Percentiles rank a stretch among this genome's conserved stretches.
Evolutionary conservation across 176 grass and related monocot genomes (phyloP).

Genomic region (Lolium perenne): DNA sequence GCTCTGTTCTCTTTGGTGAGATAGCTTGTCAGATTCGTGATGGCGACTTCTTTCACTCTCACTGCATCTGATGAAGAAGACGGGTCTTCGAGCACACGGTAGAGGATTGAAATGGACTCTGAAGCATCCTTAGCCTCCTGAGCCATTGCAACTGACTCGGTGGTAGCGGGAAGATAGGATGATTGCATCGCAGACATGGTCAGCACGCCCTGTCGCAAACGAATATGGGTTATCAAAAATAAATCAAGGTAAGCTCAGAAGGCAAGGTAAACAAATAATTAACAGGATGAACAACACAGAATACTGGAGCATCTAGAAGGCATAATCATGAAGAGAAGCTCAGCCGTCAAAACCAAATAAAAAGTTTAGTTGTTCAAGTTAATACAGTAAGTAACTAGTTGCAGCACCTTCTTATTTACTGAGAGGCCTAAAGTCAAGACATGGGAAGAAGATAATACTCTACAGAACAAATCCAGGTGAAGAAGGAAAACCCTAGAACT

Average conservation of each 20-base stretch:
- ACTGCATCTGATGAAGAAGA: slow-evolving; percentile 71
- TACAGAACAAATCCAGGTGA: neutral
- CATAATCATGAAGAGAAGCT: slow-evolving; percentile 14
- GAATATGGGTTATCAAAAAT: neutral
- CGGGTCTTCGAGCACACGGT: slow-evolving; percentile 64
- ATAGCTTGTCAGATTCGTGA: slow-evolving; percentile 70
- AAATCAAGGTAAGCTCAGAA: neutral
- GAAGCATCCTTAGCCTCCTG: slow-evolving; percentile 67
- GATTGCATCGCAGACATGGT: slow-evolving; percentile 45
- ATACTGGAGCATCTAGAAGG: neutral
- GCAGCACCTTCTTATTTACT: neutral
- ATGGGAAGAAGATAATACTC: neutral
- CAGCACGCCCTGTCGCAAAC: neutral
- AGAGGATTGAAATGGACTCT: slow-evolving; percentile 80
- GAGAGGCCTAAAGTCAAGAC: neutral
- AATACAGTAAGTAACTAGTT: neutral
- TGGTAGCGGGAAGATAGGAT: slow-evolving; percentile 60
- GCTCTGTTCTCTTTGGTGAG: slow-evolving; percentile 80
- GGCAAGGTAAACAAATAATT: neutral
- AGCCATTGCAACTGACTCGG: slow-evolving; percentile 68
- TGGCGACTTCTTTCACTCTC: slow-evolving; percentile 75
- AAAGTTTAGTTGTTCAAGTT: neutral
- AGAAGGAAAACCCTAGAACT: neutral
- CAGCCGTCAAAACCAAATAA: neutral
- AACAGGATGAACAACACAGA: neutral